These are phyloP conservation scores for Rheum nobile DNA, from an alignment of 148 eudicot species.

Conservation along the genomic window DNA sequence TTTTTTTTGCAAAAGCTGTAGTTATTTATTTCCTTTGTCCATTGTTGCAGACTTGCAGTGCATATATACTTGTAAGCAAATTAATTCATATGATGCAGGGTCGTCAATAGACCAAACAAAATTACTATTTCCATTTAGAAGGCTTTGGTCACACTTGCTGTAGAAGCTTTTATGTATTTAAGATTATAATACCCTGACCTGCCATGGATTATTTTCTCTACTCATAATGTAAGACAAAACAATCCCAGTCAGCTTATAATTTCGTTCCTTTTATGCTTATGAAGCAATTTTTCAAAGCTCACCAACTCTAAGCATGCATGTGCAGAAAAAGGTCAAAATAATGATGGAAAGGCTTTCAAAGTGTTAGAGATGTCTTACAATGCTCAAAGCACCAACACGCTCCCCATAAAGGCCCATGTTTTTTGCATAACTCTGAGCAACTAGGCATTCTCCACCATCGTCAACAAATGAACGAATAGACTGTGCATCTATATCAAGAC, in stretches of 20 bases:
- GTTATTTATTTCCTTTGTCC: too few species aligned
- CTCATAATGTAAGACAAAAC: background rate
- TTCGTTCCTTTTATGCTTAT: background rate
- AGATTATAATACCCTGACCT: background rate
- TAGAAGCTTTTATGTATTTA: background rate
- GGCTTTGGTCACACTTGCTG: background rate
- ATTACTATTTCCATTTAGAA: background rate
- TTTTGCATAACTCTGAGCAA: conserved; percentile 98
- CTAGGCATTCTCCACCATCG: conserved; percentile 88
- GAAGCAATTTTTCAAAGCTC: background rate
- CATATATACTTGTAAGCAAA: background rate
- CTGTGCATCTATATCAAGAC: conserved; percentile 77
- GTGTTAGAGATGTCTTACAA: conserved; percentile 39
- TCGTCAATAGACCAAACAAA: background rate
- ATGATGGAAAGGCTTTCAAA: background rate
- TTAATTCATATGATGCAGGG: background rate
- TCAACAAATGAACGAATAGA: conserved; percentile 81
- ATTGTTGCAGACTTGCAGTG: background rate
- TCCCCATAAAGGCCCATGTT: conserved; percentile 98
- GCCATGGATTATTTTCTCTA: background rate
- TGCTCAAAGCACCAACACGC: conserved; percentile 95
- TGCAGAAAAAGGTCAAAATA: background rate
- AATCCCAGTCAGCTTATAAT: background rate
- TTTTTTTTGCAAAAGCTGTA: background rate
- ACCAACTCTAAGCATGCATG: background rate